Conservation (phyloP, 2,329 filamentous ascomycete genomes). For the Colletotrichum somersetense region DNA sequence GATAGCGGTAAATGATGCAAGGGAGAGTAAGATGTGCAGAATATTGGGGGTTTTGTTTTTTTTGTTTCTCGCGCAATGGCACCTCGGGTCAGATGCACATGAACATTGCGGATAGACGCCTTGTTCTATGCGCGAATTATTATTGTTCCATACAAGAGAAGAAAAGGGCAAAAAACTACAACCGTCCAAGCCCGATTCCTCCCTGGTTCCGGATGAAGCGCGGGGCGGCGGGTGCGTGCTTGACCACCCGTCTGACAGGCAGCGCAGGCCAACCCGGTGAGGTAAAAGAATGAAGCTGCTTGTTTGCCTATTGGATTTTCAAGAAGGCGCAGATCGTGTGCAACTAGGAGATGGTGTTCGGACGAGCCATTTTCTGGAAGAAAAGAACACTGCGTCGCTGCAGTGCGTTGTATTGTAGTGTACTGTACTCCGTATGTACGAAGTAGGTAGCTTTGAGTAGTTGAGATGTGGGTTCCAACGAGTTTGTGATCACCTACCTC, state of each 20-base stretch:
- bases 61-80: slow-evolving; percentile 1
- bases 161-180: neutral
- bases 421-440: too few relatives aligned
- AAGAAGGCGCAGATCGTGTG: slow-evolving; percentile 23
- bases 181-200: too few relatives aligned
- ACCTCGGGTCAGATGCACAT: slow-evolving; percentile 23
- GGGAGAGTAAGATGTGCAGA: slow-evolving; percentile 4
- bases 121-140: slow-evolving; percentile 3
- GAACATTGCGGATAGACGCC: slow-evolving; percentile 2
- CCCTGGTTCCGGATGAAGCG: neutral
- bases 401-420: neutral
- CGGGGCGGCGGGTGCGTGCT: slow-evolving; percentile 6
- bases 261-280: slow-evolving; percentile 4
- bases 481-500: slow-evolving; percentile 3
- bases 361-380: slow-evolving; percentile 42
- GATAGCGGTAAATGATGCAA: neutral
- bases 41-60: neutral
- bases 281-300: neutral
- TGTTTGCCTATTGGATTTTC: slow-evolving; percentile 28
- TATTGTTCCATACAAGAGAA: neutral
- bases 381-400: slow-evolving; percentile 14
- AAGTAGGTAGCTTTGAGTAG: neutral
- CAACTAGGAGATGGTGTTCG: slow-evolving; percentile 22
- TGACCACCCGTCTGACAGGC: slow-evolving; percentile 28
- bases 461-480: slow-evolving; percentile 31